Percentiles rank a stretch among this genome's conserved stretches.
These are phyloP conservation scores for Termitomyces sp. DNA, from an alignment of 768 basidiomycete genomes.

Conservation along the genomic window DNA sequence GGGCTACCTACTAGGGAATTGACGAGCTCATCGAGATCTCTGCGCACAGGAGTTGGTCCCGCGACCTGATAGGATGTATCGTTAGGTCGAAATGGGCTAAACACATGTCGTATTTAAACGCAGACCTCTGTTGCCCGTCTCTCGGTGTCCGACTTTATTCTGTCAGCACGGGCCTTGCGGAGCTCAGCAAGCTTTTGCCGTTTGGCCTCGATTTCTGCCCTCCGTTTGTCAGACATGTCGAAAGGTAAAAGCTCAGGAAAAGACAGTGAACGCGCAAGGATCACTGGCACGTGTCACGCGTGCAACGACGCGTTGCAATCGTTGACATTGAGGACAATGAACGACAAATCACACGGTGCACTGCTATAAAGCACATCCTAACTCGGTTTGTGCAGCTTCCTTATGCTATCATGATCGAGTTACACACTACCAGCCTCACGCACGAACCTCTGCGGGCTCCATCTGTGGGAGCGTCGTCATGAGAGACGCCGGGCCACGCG, in stretches of 20 bases:
- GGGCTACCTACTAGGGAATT: constrained; percentile 49
- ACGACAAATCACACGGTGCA: background rate
- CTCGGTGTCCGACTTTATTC: constrained; percentile 51
- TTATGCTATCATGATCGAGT: background rate
- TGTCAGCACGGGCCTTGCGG: constrained; percentile 67
- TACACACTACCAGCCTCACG: background rate
- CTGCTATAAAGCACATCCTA: background rate
- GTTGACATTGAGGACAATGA: too few species aligned
- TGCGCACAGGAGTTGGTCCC: constrained; percentile 33
- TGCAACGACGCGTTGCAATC: background rate
- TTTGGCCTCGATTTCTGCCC: constrained; percentile 90
- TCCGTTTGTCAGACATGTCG: constrained; percentile 54
- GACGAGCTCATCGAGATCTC: constrained; percentile 70
- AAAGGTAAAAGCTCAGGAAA: background rate
- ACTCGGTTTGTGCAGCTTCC: background rate
- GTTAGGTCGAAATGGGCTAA: background rate
- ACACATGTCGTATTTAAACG: background rate
- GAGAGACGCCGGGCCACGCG: background rate
- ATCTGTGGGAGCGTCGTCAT: background rate
- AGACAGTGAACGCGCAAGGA: constrained; percentile 2
- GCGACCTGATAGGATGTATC: constrained; percentile 22
- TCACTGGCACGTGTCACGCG: constrained; percentile 2
- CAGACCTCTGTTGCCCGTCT: constrained; percentile 33
- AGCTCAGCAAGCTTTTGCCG: constrained; percentile 82
- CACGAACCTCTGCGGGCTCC: background rate